Conservation (phyloP, 495 filamentous ascomycete species). For the Ramalina intermedia region DNA sequence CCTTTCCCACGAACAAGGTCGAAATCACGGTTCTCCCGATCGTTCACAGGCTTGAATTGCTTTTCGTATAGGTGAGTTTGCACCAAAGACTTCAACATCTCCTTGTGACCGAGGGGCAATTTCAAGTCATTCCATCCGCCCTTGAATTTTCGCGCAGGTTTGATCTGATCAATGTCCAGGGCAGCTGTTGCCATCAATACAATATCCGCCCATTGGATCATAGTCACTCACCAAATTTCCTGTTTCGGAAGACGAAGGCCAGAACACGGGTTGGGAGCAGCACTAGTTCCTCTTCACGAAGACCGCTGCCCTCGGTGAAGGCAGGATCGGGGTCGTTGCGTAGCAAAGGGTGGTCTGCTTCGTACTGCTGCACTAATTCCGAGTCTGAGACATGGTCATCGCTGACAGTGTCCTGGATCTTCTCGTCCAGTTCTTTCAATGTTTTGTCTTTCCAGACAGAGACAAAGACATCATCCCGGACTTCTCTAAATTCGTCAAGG, state of each 20-base stretch:
- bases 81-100: constrained; percentile 14
- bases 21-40: not conserved
- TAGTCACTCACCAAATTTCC: not conserved
- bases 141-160: not conserved
- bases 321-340: too few relatives aligned
- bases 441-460: too few relatives aligned
- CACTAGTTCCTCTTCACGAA: not conserved
- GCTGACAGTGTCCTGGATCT: too few relatives aligned
- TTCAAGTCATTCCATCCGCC: constrained; percentile 6
- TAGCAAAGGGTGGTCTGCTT: too few relatives aligned
- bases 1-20: constrained; percentile 24
- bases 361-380: too few relatives aligned
- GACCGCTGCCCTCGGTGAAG: too few relatives aligned
- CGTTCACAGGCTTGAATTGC: not conserved
- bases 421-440: too few relatives aligned
- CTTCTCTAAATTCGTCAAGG: too few relatives aligned
- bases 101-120: constrained; percentile 11
- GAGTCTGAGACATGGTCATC: too few relatives aligned
- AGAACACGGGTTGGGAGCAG: not conserved
- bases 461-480: too few relatives aligned
- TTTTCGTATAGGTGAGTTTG: constrained; percentile 13
- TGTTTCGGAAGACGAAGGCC: not conserved
- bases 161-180: not conserved
- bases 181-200: not conserved
- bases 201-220: not conserved